Evolutionary conservation across 805 yeast species (phyloP).

Genomic region (Saturnispora bothae): DNA sequence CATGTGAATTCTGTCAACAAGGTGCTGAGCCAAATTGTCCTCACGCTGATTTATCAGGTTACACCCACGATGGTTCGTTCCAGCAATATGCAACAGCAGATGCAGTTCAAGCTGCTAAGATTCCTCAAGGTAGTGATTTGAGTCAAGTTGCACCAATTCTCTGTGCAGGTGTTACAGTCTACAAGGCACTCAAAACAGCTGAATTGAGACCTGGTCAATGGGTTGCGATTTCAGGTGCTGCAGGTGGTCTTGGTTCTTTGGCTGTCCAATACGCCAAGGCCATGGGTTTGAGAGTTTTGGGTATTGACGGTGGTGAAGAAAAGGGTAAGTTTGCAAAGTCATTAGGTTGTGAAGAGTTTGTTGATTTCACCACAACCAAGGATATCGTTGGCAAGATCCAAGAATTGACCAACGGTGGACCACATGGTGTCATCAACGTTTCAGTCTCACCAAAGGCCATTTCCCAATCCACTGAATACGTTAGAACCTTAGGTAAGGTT

Average conservation of each 20-base stretch:
- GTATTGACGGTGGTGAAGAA: slow-evolving; percentile 67
- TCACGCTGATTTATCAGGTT: slow-evolving; percentile 67
- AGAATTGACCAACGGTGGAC: slow-evolving; percentile 40
- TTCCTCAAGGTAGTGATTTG: slow-evolving; percentile 65
- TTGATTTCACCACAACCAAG: slow-evolving; percentile 40
- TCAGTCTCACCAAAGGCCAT: slow-evolving; percentile 48
- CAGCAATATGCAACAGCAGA: slow-evolving; percentile 87
- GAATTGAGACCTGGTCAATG: slow-evolving; percentile 67
- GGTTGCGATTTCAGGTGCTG: slow-evolving; percentile 73
- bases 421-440: slow-evolving; percentile 62
- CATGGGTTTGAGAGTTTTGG: slow-evolving; percentile 63
- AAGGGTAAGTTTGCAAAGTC: slow-evolving; percentile 43
- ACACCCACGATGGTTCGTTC: slow-evolving; percentile 85
- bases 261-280: slow-evolving; percentile 72
- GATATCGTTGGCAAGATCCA: slow-evolving; percentile 34
- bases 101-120: slow-evolving; percentile 75
- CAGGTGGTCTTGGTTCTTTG: slow-evolving; percentile 72
- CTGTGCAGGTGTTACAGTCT: slow-evolving; percentile 88
- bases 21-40: slow-evolving; percentile 65
- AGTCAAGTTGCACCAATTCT: slow-evolving; percentile 72
- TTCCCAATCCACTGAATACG: slow-evolving; percentile 47
- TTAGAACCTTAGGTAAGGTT: slow-evolving; percentile 51
- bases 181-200: slow-evolving; percentile 82
- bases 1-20: slow-evolving; percentile 65
- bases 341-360: slow-evolving; percentile 54